Evolutionary conservation across 2,329 filamentous ascomycete species (phyloP), one percentile per base, ranked within the genome.

Genomic region (Pseudogymnoascus sp.): DNA sequence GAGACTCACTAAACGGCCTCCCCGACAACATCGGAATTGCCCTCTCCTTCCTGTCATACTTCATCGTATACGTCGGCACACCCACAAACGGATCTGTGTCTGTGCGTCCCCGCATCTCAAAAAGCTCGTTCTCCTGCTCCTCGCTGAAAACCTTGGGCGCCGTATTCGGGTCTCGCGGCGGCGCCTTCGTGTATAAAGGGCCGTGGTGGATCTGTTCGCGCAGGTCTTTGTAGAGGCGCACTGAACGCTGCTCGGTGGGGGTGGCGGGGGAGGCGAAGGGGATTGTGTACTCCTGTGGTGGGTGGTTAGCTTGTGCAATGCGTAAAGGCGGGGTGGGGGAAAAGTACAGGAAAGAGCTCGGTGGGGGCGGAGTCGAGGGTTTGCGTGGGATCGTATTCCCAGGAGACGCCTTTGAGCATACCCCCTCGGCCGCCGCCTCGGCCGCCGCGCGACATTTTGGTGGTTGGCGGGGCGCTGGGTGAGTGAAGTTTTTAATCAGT

Each of bases 11-110:
- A 69, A 85, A 86, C 18, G 82, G 77, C 46, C 82, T 74, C 21
- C 78, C 80, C 59, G 78, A 77, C 18, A 87, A 73, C 65, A 80
- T 79, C 0, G 85, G 85, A 8, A 86, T 70, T 18, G 76, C 79
- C 64, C 82, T 76, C 67, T 79, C 79, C 68, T 83, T 82, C 67
- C 82, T 84, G 63, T 80, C 75, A 71, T 85, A 87, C 69, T 80
- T 82, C 62, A 82, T 77, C 14, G 81, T 80, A 70, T 85, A 88
- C 0, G 83, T 84, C 40, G 82, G 82, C 73, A 86, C 86, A 63
- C 83, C 82, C 46, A 81, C 78, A 69, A 88, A 88, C 1, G 85
- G 82, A 71, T 88, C 83, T 69, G 86, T 83, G 18, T 79, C 78
- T 8, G 36, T 23, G 18, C 25, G 36, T 3, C 60, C 44, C 7